Evolutionary conservation across 2,329 filamentous ascomycete species (phyloP), one percentile per base, ranked within the genome.

Genomic region (Verticillium tricorpus): DNA sequence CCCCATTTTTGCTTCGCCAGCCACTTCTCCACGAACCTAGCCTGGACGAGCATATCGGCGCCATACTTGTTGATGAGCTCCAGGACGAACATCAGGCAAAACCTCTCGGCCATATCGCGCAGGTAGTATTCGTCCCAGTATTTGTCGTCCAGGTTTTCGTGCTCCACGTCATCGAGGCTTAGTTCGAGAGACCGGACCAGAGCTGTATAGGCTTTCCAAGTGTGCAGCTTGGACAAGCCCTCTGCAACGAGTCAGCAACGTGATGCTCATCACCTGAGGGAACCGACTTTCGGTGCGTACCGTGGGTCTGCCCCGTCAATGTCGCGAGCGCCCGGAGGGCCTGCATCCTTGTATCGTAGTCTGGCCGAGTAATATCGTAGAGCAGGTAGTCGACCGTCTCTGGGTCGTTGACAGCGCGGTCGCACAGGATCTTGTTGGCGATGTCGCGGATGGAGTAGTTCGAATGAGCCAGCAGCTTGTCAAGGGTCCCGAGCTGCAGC

Each of bases 1-100:
- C 89, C 90, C 79, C 90, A 93, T 8, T 86, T 84, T 71, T 93
- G 91, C 67, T 85, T 86, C 37, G 80, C 83, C n/a, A 93, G 81
- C 90, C 90, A 93, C 61, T 85, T 86, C 63, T 89, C 86, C 45
- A 93, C 81, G 64, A 93, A 85, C 7, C 82, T 82, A 40, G 88
- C 86, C 70, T 85, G 80, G 61, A 89, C 76, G 19, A 92, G 74
- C 60, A 82, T 82, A 31, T 81, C 79, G 1, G 82, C 76, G 19
- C 85, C 82, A 67, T 85, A 84, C 64, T 84, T 83, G 63, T 80
- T 81, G n/a, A 89, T 78, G 2, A 92, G 76, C 63, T 86, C 80
- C 37, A 76, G 73, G 57, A 87, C 69, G 56, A 89, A 80, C 73
- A 84, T 79, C 56, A 89, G 79, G 63, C 83, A 86, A 28, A 85